Conservation (phyloP, 345 rosid genomes). For the Eucalyptus albens region DNA sequence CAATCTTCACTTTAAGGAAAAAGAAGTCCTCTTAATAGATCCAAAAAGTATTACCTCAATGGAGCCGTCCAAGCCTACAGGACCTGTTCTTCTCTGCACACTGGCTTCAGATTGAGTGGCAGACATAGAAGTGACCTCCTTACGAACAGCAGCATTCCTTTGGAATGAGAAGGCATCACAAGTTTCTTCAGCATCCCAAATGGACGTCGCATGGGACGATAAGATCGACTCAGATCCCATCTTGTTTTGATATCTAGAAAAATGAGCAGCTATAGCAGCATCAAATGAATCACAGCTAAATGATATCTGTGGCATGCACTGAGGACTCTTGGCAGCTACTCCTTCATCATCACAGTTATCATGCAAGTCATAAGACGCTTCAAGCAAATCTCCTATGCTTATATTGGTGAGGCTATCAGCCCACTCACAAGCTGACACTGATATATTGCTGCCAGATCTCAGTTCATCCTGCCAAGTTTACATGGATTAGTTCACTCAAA, state of each 20-base stretch:
- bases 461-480: conserved; percentile 20
- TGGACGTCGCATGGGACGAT: conserved; percentile 42
- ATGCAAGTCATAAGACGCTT: conserved; percentile 39
- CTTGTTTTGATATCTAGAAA: conserved; percentile 67
- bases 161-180: conserved; percentile 93
- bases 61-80: conserved; percentile 3
- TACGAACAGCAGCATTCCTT: conserved; percentile 8
- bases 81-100: conserved; percentile 6
- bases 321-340: conserved; percentile 26
- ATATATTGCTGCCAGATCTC: conserved; percentile 16
- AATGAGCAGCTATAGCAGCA: conserved; percentile 97
- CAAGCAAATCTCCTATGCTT: conserved; percentile 88
- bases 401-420: conserved; percentile 93
- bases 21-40: not conserved
- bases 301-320: conserved; percentile 43
- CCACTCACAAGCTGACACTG: conserved; percentile 78
- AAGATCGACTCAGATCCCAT: conserved; percentile 17
- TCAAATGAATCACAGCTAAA: conserved; percentile 95
- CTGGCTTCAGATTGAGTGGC: conserved; percentile 11
- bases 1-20: not conserved
- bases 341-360: conserved; percentile 15
- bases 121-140: conserved; percentile 17
- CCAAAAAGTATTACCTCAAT: conserved; percentile 22
- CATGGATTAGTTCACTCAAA: not conserved
- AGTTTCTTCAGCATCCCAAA: conserved; percentile 98